Base-by-base conservation (phyloP, 306 rosid species). In the Trifolium pratense region DNA sequence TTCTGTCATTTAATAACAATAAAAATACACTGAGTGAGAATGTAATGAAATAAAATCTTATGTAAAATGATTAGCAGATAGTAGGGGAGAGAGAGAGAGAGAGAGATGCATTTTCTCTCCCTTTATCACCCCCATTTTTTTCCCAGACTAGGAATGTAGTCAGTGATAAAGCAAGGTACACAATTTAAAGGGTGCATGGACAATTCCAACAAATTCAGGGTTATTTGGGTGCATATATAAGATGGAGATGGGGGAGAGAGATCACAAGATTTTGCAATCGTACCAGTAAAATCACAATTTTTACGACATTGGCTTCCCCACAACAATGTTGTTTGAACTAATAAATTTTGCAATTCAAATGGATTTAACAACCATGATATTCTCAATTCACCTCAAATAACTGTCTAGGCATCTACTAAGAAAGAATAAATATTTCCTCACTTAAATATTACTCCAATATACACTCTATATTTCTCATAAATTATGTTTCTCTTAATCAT, bases 1-100 rank as follows among this genome's bases (percentile, higher is more conserved):
- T 10, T 87, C 98, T 91, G 90, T 76, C 80, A 81, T 75, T 68
- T 58, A 75, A 31, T 49, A 79, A 83, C 23, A 56, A 60, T 58
- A 23, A 49, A 57, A 59, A 59, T 29, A 21, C 20, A 45, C n/a
- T n/a, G 5, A 56, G 64, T 26, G 17, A 71, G 68, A 57, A 58
- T 9, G 43, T 23, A 43, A 57, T 25, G 39, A 57, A 76, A 45
- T 61, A 49, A 56, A 80, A 29, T 16, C 9, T 17, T n/a, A 73
- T 36, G 49, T 6, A 42, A 17, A 57, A 58, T 48, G 9, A 67
- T 58, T 52, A 12, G 29, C 34, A 52, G 43, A 16, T 51, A 39
- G 73, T 17, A 34, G 31, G 61, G 31, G 34, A 16, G 70, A 26
- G 48, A 29, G 34, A 16, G 70, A 26, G 48, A 29, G 34, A 16